A percentile compares a stretch with the other conserved stretches of the same genome.
These are phyloP conservation scores for Annona squamosa DNA, from an alignment of 164 flowering plant genomes.

Conservation along the genomic window DNA sequence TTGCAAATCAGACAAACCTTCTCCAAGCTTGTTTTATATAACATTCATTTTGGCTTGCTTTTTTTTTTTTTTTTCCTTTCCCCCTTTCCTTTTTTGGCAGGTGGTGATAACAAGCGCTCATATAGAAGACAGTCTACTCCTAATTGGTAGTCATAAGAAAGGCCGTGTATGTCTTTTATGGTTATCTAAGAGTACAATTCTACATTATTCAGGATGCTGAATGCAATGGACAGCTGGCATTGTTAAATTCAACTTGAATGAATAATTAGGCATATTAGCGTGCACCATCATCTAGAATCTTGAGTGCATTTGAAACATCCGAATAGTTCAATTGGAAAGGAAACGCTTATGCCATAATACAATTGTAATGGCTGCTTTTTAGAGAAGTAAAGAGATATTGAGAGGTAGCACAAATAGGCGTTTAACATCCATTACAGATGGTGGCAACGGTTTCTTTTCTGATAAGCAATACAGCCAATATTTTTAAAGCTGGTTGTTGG, in stretches of 20 bases:
- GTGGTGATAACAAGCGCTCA: conserved; percentile 69
- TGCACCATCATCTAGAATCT: too few species aligned
- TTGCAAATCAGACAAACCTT: neutral
- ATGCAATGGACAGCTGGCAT: neutral
- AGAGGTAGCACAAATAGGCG: too few species aligned
- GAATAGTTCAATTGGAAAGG: too few species aligned
- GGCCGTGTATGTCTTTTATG: conserved; percentile 33
- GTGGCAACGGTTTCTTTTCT: too few species aligned
- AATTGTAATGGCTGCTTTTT: too few species aligned
- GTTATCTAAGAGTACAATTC: neutral
- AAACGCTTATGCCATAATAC: too few species aligned
- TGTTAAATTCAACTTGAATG: neutral
- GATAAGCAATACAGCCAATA: too few species aligned
- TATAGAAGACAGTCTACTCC: conserved; percentile 44
- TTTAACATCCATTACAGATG: too few species aligned
- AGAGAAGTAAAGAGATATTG: too few species aligned
- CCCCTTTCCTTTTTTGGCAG: conserved; percentile 21
- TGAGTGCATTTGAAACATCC: too few species aligned
- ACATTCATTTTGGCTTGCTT: neutral
- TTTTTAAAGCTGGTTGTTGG: too few species aligned
- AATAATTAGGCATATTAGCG: too few species aligned
- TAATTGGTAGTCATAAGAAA: conserved; percentile 73
- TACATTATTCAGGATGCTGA: neutral
- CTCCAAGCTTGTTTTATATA: neutral
- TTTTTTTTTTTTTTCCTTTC: neutral